Conservation (phyloP, 345 rosid genomes). For the Pugionium cornutum region DNA sequence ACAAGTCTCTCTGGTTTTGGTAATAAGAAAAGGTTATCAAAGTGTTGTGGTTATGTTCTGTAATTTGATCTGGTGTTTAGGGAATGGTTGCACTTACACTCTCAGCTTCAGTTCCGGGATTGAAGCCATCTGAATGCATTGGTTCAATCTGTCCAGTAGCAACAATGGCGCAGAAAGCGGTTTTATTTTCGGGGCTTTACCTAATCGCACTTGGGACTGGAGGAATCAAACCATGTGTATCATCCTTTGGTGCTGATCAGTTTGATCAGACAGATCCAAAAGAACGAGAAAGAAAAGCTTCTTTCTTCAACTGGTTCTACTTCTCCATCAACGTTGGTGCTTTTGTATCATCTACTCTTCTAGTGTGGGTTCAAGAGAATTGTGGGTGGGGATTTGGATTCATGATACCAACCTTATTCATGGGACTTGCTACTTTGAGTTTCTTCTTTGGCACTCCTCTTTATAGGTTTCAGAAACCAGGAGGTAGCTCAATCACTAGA, state of each 20-base stretch:
- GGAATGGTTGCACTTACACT: constrained; percentile 55
- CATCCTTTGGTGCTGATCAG: constrained; percentile 64
- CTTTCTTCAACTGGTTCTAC: constrained; percentile 64
- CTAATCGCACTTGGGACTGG: constrained; percentile 54
- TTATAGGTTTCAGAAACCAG: constrained; percentile 52
- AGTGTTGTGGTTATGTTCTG: constrained; percentile 54
- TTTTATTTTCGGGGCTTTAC: constrained; percentile 49
- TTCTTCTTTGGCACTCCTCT: constrained; percentile 52
- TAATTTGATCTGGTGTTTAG: constrained; percentile 28
- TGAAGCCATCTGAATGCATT: constrained; percentile 45
- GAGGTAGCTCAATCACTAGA: constrained; percentile 56
- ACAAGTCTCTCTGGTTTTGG: neutral
- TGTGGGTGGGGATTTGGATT: constrained; percentile 63
- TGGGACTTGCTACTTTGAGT: constrained; percentile 51
- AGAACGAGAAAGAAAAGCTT: constrained; percentile 50
- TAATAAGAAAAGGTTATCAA: constrained; percentile 32
- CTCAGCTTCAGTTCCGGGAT: constrained; percentile 53
- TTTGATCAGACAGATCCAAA: constrained; percentile 48
- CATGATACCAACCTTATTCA: constrained; percentile 54
- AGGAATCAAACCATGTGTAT: constrained; percentile 64
- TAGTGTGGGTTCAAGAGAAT: constrained; percentile 60
- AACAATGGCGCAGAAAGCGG: constrained; percentile 37
- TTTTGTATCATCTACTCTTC: constrained; percentile 52
- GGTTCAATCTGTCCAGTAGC: constrained; percentile 39
- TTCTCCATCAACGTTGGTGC: constrained; percentile 55